Percentiles rank a stretch among this genome's conserved stretches.
phyloP scores from a whole-genome alignment of 2,329 filamentous ascomycete genomes.

The Cucurbitaria berberidis region DNA sequence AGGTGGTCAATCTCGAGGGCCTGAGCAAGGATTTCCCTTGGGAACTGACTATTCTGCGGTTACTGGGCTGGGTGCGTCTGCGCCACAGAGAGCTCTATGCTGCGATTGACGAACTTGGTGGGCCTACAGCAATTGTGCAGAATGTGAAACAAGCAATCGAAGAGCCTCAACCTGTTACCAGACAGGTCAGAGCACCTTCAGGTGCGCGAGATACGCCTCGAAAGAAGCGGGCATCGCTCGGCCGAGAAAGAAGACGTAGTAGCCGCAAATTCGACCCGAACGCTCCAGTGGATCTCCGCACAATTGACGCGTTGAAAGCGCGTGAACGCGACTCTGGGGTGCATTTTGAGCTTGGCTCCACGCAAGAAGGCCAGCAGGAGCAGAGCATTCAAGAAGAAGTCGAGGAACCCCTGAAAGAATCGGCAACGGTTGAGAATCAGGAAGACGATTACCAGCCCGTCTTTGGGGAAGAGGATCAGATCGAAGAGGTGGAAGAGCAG shows the following conservation, averaged over 20 bases:
- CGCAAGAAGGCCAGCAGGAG: constrained; percentile 11
- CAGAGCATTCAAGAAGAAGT: constrained; percentile 2
- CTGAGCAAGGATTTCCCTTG: constrained; percentile 58
- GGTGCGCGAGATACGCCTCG: constrained; percentile 23
- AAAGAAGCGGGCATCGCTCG: constrained; percentile 37
- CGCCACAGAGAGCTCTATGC: constrained; percentile 55
- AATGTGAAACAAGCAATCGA: constrained; percentile 35
- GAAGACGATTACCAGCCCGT: constrained; percentile 10
- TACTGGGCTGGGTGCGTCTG: constrained; percentile 55
- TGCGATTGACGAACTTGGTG: constrained; percentile 52
- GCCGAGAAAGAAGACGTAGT: constrained; percentile 33
- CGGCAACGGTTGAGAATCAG: constrained; percentile 7
- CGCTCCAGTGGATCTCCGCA: constrained; percentile 26
- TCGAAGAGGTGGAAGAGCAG: constrained; percentile 13
- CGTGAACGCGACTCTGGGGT: constrained; percentile 25
- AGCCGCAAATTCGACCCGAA: constrained; percentile 40
- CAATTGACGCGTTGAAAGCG: constrained; percentile 29
- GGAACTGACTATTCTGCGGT: constrained; percentile 54
- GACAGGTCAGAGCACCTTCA: constrained; percentile 4
- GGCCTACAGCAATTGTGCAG: constrained; percentile 49
- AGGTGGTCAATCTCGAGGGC: constrained; percentile 50
- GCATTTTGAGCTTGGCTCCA: constrained; percentile 11
- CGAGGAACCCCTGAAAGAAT: constrained; percentile 9
- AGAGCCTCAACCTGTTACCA: constrained; percentile 11
- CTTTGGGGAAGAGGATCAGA: constrained; percentile 5